Conservation (phyloP, 768 basidiomycete genomes). For the Agrocybe pediades region DNA sequence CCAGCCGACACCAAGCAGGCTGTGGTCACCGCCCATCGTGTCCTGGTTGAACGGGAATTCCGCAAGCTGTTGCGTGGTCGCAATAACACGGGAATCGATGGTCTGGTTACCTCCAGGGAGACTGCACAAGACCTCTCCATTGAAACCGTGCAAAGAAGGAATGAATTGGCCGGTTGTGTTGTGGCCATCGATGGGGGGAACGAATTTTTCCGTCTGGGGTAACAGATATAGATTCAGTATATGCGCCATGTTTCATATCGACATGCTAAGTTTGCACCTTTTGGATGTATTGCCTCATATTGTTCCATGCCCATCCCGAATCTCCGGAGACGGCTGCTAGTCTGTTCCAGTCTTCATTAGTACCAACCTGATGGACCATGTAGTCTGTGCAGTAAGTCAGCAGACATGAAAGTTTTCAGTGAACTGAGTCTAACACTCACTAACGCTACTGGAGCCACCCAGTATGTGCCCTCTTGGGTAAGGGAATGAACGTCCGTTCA, state of each 20-base stretch:
- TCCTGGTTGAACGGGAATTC: slow-evolving; percentile 36
- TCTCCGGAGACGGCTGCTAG: neutral
- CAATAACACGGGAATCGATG: slow-evolving; percentile 9
- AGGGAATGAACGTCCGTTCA: slow-evolving; percentile 8
- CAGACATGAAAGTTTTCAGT: neutral
- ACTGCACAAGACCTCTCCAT: neutral
- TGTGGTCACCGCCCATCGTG: slow-evolving; percentile 10
- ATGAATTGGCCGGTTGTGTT: slow-evolving; percentile 1
- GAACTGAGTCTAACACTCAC: slow-evolving; percentile 2
- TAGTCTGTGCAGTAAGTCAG: slow-evolving; percentile 1
- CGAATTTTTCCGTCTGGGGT: neutral
- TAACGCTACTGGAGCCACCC: slow-evolving; percentile 7
- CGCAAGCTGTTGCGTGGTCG: slow-evolving; percentile 23
- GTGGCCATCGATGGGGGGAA: neutral
- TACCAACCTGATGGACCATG: neutral
- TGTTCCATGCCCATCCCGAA: neutral
- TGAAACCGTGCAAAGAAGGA: neutral
- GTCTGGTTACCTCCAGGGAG: neutral
- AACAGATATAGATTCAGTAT: neutral
- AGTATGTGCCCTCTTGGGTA: slow-evolving; percentile 9
- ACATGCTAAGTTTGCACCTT: neutral
- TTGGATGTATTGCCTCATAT: neutral
- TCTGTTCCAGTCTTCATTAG: slow-evolving; percentile 2
- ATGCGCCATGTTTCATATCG: neutral
- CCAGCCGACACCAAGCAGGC: slow-evolving; percentile 14